phyloP scores from a whole-genome alignment of 192 early-diverging fungal species.

The Coemansia biformis region DNA sequence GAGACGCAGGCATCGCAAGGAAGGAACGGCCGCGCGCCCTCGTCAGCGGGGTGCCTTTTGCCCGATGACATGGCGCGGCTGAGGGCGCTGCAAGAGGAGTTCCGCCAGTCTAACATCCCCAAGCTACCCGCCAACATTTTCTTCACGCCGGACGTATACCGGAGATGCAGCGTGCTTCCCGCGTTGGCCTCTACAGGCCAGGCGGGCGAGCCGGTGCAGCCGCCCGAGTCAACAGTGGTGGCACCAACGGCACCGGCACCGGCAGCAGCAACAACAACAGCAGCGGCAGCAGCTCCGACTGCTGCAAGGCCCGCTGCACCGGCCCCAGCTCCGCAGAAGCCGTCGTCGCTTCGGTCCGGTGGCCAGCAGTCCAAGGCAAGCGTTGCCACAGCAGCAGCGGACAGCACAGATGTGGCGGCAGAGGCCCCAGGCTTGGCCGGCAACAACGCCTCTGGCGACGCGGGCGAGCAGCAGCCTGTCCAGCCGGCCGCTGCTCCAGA shows the following conservation, averaged over 20 bases:
- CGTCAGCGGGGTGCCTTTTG: background rate
- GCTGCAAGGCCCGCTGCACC: no score
- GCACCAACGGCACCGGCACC: background rate
- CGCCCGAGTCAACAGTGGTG: background rate
- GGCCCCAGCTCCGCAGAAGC: constrained; percentile 15
- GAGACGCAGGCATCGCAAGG: background rate
- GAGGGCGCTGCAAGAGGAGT: constrained; percentile 13
- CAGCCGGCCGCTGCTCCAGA: background rate
- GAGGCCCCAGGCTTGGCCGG: no score
- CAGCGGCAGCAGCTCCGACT: background rate
- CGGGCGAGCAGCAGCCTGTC: no score
- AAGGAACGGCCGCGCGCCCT: background rate
- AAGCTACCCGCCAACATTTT: constrained; percentile 18
- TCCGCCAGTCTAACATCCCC: constrained; percentile 14
- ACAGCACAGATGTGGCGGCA: no score
- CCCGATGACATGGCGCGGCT: constrained; percentile 6
- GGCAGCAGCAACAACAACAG: background rate
- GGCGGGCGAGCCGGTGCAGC: background rate
- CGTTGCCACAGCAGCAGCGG: background rate
- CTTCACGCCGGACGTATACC: constrained; percentile 28
- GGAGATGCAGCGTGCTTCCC: constrained; percentile 20
- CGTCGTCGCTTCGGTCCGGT: constrained; percentile 22
- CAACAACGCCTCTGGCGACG: background rate
- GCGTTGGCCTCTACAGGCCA: background rate
- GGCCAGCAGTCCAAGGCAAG: background rate